Base-by-base conservation (phyloP, 345 rosid genomes). In the Lumnitzera littorea region DNA sequence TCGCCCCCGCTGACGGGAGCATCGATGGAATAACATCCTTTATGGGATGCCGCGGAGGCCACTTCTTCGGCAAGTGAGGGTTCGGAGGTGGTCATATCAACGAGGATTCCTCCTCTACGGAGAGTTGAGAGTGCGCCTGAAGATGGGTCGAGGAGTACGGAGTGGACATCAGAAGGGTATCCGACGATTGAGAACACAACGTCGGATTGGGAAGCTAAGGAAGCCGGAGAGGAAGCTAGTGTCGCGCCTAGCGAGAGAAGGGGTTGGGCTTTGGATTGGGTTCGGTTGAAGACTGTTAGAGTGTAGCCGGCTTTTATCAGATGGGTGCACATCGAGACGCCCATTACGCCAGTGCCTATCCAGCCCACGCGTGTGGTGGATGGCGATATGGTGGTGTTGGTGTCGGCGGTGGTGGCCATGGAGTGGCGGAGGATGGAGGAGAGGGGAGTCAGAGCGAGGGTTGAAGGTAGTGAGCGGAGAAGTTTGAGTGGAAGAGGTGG, bases 341-440 rank as follows among this genome's bases (percentile, higher is more conserved):
- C 98, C 98, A 92, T 89, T 2, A 92, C 77, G 43, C 96, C 96
- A 46, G 91, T 92, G 49, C 96, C 98, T 51, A 89, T 87, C 98
- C 96, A 92, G 13, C 98, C 98, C 16, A 89, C 57, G 36, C 86
- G 83, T 46, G 91, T 92, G 82, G 68, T 85, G n/a, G 90, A 61
- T 15, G 94, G 83, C 48, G 53, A 62, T 24, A 74, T 55, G 24
- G 57, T 67, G 11, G 76, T 84, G 11, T 73, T 55, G 62, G 78
- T 11, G 64, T 71, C 56, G 64, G 76, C 11, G 63, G 70, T 15
- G 63, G 84, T 50, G 50, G 94, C 84, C 98, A 92, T 89, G 53
- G 78, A 41, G 69, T 83, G 84, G 62, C 54, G 85, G 80, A 55
- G 65, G 41, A 59, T 53, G 54, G 57, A 24, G 51, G 53, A 48